Conservation (phyloP, 331 rosid species). For the Saraca asoca region DNA sequence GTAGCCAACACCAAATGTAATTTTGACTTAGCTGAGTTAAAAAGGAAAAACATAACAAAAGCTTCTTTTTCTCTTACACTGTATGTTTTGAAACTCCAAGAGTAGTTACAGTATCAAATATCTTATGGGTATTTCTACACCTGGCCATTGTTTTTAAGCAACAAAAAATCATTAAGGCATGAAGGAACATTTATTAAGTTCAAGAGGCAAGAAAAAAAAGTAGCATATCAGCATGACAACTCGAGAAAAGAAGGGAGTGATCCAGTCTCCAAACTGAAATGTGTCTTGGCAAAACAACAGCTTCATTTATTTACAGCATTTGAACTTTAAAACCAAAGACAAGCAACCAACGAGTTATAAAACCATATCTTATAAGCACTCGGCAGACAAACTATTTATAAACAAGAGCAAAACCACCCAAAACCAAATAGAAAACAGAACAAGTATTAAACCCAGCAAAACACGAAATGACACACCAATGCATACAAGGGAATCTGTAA, state of each 20-base stretch:
- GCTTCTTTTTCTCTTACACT: background rate
- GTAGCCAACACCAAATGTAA: constrained; percentile 8
- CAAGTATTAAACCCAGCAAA: constrained; percentile 11
- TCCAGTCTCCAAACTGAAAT: background rate
- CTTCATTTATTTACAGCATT: constrained; percentile 12
- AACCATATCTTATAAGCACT: background rate
- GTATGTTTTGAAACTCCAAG: background rate
- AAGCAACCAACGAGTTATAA: background rate
- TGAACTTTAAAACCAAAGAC: constrained; percentile 1
- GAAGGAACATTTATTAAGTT: no score
- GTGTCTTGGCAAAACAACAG: background rate
- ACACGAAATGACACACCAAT: background rate
- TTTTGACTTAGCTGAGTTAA: constrained; percentile 22
- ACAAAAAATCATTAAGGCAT: constrained; percentile 12
- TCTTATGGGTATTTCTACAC: background rate
- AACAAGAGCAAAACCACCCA: constrained; percentile 2
- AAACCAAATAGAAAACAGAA: background rate
- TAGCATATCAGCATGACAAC: constrained; percentile 5
- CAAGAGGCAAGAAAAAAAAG: constrained; percentile 3
- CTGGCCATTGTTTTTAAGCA: constrained; percentile 8
- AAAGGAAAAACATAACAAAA: background rate
- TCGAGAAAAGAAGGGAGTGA: background rate
- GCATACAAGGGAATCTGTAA: constrained; percentile 2
- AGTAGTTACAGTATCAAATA: background rate
- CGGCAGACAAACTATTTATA: background rate